A percentile compares a stretch with the other conserved stretches of the same genome.
Evolutionary conservation across 768 basidiomycete species (phyloP).

Genomic region (Tricholoma sp.): DNA sequence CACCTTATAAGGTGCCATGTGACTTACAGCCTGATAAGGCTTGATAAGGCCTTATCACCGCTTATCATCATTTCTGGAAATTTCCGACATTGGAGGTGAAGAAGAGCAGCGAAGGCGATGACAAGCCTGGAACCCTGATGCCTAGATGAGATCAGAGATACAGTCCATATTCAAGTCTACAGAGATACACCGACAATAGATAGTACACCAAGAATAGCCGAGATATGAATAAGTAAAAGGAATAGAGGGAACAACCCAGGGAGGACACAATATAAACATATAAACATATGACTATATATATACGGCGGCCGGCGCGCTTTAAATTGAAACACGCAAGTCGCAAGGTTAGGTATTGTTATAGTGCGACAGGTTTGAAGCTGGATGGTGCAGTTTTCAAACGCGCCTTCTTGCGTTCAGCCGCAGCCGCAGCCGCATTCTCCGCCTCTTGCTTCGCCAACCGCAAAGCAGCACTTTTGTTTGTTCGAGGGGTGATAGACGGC

Average conservation of each 20-base stretch:
- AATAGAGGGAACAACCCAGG: neutral
- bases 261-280: neutral
- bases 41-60: no score
- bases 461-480: constrained; percentile 70
- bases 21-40: no score
- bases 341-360: constrained; percentile 4
- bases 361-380: constrained; percentile 35
- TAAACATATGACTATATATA: constrained; percentile 1
- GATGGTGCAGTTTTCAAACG: constrained; percentile 29
- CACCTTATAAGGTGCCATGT: no score
- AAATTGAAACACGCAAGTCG: neutral
- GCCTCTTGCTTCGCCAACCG: constrained; percentile 65
- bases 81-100: no score
- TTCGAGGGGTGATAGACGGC: constrained; percentile 63
- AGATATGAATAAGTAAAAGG: neutral
- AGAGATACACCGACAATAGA: neutral
- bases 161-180: no score
- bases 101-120: no score
- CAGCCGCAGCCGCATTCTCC: constrained; percentile 36
- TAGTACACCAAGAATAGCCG: neutral
- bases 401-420: constrained; percentile 35
- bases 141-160: no score
- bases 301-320: neutral
- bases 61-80: no score
- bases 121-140: no score